Evolutionary conservation across 176 grass and related monocot genomes (phyloP).

Genomic region (Oryza meridionalis): DNA sequence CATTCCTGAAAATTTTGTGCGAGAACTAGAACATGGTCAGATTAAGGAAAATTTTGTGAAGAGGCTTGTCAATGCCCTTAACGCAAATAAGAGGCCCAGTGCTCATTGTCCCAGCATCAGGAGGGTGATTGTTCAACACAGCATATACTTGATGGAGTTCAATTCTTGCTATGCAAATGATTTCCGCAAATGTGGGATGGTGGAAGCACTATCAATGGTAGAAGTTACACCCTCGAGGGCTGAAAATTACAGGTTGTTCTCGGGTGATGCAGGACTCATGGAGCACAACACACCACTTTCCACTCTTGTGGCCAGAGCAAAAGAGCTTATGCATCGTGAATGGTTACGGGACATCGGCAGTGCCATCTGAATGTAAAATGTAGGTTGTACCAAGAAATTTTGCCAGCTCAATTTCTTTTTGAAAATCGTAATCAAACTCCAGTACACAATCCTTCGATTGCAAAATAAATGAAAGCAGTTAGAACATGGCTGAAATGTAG

Average conservation of each 20-base stretch:
- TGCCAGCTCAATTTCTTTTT: too few species aligned
- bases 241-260: background rate
- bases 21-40: background rate
- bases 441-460: too few species aligned
- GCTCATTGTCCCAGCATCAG: background rate
- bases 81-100: background rate
- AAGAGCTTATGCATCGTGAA: background rate
- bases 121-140: background rate
- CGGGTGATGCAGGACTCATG: too few species aligned
- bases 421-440: too few species aligned
- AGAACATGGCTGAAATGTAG: too few species aligned
- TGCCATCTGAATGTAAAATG: too few species aligned
- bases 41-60: background rate
- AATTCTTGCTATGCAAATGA: background rate
- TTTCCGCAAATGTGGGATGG: background rate
- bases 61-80: background rate
- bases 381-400: too few species aligned
- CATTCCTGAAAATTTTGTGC: background rate
- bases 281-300: background rate
- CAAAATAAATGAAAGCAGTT: too few species aligned
- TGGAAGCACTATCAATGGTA: background rate
- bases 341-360: too few species aligned
- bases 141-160: background rate
- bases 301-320: background rate
- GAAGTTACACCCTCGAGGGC: background rate